Evolutionary conservation across 2,329 filamentous ascomycete species (phyloP), one percentile per base, ranked within the genome.

Genomic region (Sclerotinia subarctica): DNA sequence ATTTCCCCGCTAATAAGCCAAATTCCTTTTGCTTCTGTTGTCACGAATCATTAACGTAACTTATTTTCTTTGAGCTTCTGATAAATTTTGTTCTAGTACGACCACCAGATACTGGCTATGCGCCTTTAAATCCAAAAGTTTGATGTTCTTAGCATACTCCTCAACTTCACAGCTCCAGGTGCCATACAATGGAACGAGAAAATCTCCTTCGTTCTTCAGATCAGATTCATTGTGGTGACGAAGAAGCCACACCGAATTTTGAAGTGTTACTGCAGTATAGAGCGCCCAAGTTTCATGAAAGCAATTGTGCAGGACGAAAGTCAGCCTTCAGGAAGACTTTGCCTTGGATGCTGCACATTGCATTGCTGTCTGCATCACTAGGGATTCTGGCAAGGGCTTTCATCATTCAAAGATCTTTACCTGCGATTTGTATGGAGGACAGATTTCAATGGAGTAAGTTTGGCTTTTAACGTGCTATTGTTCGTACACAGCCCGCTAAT

Each of bases 401-500:
- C 3, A 35, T 42, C 24, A 65, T 65, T 19, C 47, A 44, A 46
- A 65, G 29, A n/a, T 56, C 63, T 35, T 51, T 65, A n/a, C 35
- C 63, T 47, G 63, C 49, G 7, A 54, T 21, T 57, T 65, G 63
- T 44, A 32, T 65, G 49, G 63, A 65, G 42, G 63, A 32, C n/a
- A 54, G 29, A 47, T 38, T 26, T 46, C 52, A 66, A 58, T 66
- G 64, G 64, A 58, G 64, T 66, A 59, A 26, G 53, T 66, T 29
- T 8, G 17, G n/a, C 47, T 52, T 63, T 17, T 13, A 15, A 21
- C 19, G 29, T 63, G 26, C 59, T 38, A 38, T 21, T 19, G 3
- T 21, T 17, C 24, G 24, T 42, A 24, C 24, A n/a, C 24, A 1
- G 2, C 19, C 3, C 11, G 47, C n/a, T 52, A 51, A 51, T 32